Evolutionary conservation across 1,284 basidiomycete species (phyloP), one percentile per base, ranked within the genome.

Genomic region (Fomitopsis schrenkii): DNA sequence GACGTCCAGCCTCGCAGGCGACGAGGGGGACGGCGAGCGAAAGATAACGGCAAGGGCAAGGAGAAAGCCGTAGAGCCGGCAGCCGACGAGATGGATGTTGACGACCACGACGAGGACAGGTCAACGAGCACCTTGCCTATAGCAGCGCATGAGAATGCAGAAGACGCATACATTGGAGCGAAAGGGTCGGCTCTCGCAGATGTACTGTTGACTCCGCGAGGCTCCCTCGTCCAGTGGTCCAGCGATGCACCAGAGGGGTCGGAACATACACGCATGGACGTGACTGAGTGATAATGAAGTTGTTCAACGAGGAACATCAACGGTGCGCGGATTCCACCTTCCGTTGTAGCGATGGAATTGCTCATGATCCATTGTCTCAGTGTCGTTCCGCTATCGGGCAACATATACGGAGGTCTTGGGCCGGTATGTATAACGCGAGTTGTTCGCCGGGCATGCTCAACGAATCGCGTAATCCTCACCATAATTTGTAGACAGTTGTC

Each of bases 11-110:
- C 54, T 2, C 48, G 48, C 28, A 40, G 52, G 19, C 17, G 38
- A 10, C 44, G 52, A 38, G 35, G 50, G 2, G 59, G 59, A 12
- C 42, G 59, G 6, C 30, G 52, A 44, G 33, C 52, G 9, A 54
- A 46, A 42, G 58, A 60, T n/a, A 52, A 56, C 40, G 42, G 41
- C 36, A 22, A 50, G 35, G 44, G 41, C 53, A 56, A 66, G 38
- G 64, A 63, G 33, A 63, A 59, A 48, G 61, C 59, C 14, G 54
- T 52, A 17, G 61, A 50, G 9, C 57, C n/a, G 6, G 28, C 14
- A 36, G 59, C 46, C 26, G 57, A 38, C 3, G 56, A 5, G 10
- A 52, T 38, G 55, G 63, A 58, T 57, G 56, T 42, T 14, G 55
- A 56, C 9, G 28, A 50, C 22, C 48, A 9, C 28, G 15, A 2